Base-by-base conservation (phyloP, 768 basidiomycete species). In the Suillus clintonianus region DNA sequence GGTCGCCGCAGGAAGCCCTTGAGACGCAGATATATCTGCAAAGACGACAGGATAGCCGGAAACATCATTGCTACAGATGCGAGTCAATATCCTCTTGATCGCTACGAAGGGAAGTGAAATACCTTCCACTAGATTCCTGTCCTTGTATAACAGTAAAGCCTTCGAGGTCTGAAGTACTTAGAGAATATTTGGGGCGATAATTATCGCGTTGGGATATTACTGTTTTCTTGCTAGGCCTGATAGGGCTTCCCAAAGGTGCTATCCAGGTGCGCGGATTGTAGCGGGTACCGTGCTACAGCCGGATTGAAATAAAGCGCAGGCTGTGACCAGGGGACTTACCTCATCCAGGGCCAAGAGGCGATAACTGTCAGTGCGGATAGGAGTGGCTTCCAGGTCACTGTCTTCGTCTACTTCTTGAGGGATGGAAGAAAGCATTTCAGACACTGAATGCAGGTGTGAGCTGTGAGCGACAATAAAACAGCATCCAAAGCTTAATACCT, bases 321-420 rank as follows among this genome's bases (percentile, higher is more conserved):
- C 5, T 13, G 27, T 41, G 56, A 57, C 3, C 10, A 9, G 27
- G 74, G 81, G 67, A 72, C 74, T 24, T 42, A 89, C 88, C 65
- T 80, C 76, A 65, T 89, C 85, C 0, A 78, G 72, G 4, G 84
- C 75, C 17, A 89, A 76, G 34, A 83, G 77, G 67, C 83, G 80
- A 69, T 90, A 89, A 13, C 85, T 88, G 59, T 87, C 83, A n/a
- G 74, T 64, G 61, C 84, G 78, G 43, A 77, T 76, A 53, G 85
- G 82, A 15, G 84, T 83, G 39, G 86, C 86, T 71, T 89, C 88
- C 3, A 87, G 66, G 66, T 89, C 83, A 45, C 77, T 77, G 14
- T 73, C 74, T 13, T 80, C 71, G 22, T 74, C 70, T 61, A 72
- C 71, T 27, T 77, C 71, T 7, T 65, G 63, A 22, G 71, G 61